These are phyloP conservation scores for Penicillium rolfsii DNA, from an alignment of 2,329 filamentous ascomycete species.

Conservation along the genomic window DNA sequence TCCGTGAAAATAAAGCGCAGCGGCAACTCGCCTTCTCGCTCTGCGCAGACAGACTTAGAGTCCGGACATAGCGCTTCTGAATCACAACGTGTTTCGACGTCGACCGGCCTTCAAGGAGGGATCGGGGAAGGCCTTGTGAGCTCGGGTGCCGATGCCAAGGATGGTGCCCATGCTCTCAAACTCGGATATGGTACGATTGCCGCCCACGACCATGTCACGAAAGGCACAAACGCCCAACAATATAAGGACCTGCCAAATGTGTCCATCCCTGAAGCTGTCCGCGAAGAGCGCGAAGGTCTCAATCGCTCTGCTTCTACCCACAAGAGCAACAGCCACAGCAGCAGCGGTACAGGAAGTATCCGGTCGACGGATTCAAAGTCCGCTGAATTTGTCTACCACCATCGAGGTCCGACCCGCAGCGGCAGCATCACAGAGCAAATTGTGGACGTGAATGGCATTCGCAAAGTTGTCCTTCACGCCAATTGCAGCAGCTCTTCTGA, in stretches of 20 bases:
- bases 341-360: conserved; percentile 30
- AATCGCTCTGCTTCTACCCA: conserved; percentile 18
- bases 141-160: conserved; percentile 62
- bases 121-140: conserved; percentile 58
- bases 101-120: conserved; percentile 52
- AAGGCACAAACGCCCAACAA: conserved; percentile 27
- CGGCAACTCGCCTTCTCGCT: conserved; percentile 38
- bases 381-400: conserved; percentile 35
- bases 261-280: conserved; percentile 38
- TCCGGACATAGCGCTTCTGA: conserved; percentile 50
- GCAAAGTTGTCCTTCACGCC: conserved; percentile 75
- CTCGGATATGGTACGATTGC: conserved; percentile 57
- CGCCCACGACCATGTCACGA: conserved; percentile 33
- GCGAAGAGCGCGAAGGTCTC: conserved; percentile 37
- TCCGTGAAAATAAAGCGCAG: conserved; percentile 69
- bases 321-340: conserved; percentile 19
- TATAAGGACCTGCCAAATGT: conserved; percentile 32
- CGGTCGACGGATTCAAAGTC: conserved; percentile 29
- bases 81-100: conserved; percentile 31
- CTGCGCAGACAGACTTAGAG: conserved; percentile 41
- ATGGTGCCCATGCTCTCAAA: conserved; percentile 66
- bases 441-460: conserved; percentile 72
- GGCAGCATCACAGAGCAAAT: conserved; percentile 80
- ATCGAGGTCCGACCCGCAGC: conserved; percentile 62
- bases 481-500: conserved; percentile 60